Conservation (phyloP, 2,329 filamentous ascomycete species). For the Neodidymelliopsis sp. region DNA sequence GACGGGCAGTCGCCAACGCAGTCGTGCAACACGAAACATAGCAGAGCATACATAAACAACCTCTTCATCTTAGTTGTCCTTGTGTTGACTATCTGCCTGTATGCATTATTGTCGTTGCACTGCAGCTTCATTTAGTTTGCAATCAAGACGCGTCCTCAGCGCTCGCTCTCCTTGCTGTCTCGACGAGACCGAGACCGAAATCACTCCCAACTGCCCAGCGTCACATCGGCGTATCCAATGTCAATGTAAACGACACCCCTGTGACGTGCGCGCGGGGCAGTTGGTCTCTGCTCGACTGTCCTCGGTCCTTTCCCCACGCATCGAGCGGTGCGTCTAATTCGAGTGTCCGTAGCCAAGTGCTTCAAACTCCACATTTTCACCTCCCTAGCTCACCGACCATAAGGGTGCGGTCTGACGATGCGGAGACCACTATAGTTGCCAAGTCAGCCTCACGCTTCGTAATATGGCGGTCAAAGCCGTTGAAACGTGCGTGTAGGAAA, state of each 20-base stretch:
- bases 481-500: constrained; percentile 22
- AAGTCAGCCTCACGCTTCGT: constrained; percentile 36
- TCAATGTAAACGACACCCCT: constrained; percentile 28
- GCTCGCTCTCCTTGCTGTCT: constrained; percentile 16
- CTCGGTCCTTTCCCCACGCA: constrained; percentile 33
- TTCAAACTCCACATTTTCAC: constrained; percentile 51
- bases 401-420: constrained; percentile 86
- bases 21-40: constrained; percentile 26
- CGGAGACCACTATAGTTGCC: constrained; percentile 74
- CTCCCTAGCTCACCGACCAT: constrained; percentile 81
- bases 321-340: constrained; percentile 35
- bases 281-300: constrained; percentile 18
- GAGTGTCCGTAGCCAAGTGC: constrained; percentile 32
- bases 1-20: constrained; percentile 20
- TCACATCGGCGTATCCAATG: constrained; percentile 46
- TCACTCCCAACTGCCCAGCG: constrained; percentile 13
- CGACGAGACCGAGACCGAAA: constrained; percentile 8
- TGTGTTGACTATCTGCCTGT: constrained; percentile 23
- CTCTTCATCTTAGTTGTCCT: constrained; percentile 27
- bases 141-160: constrained; percentile 28
- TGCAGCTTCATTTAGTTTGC: constrained; percentile 26
- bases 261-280: constrained; percentile 33
- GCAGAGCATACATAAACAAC: constrained; percentile 31
- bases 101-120: constrained; percentile 26
- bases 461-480: constrained; percentile 14